Evolutionary conservation across 805 yeast genomes (phyloP), one percentile per base, ranked within the genome.

Genomic region (Starmerella geochares): DNA sequence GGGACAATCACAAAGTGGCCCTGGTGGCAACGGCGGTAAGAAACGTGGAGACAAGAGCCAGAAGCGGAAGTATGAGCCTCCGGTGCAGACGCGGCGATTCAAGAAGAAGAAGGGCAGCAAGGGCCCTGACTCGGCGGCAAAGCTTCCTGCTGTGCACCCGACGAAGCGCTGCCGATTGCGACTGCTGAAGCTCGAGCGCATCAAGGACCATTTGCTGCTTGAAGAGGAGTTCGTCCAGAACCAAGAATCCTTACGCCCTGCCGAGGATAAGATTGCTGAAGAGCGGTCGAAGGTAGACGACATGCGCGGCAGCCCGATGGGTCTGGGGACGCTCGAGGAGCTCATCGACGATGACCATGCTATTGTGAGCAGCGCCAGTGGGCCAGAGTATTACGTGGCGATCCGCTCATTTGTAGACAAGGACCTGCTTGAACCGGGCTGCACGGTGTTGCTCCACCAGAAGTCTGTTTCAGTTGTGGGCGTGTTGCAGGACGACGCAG

Each of bases 311-410:
- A 80, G 86, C 39, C 98, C 98, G 50, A 82, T 92, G 84, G 82
- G 95, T 36, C 83, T 92, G 54, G 98, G 98, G 45, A 87, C 96
- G 2, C 74, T 92, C 61, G 98, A 92, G 65, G 98, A 92, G 71
- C 86, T 92, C 54, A 86, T 92, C 59, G 98, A 92, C 64, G 98
- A 92, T 67, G 98, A 92, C 65, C 98, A 92, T 68, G 98, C 98
- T 17, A 92, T 92, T 71, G 96, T 92, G 40, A 86, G 96, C 42
- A 81, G 94, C 48, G 80, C 94, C 6, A 86, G 95, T 11, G 96
- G 97, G 20, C 95, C 97, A 6, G 98, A 92, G 69, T 92, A 88
- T 68, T 92, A 92, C 65, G 98, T 92, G 31, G 83, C 95, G 5
- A 92, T 92, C 58, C 72, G 94, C 69, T 86, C 96, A 10, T 92